A percentile compares a stretch with the other conserved stretches of the same genome.
These are phyloP conservation scores for Suillus luteus DNA, from an alignment of 768 basidiomycete genomes.

Conservation along the genomic window DNA sequence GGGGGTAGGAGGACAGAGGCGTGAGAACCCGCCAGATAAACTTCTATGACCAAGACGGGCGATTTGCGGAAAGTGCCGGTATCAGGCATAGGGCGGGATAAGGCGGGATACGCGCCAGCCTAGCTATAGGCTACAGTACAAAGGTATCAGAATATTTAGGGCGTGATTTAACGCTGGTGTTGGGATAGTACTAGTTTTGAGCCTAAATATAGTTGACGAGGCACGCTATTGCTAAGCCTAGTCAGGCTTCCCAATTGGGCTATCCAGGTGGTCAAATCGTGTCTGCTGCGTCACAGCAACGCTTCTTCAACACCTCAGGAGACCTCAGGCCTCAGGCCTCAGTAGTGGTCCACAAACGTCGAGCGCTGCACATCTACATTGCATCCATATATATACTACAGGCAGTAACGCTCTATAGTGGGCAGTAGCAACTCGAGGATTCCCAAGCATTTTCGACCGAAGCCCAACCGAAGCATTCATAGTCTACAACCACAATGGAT, in stretches of 20 bases:
- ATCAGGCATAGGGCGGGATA: neutral
- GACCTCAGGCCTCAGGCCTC: too few species aligned
- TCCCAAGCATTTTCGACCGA: neutral
- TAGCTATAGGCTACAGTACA: slow-evolving; percentile 1
- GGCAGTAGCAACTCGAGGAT: neutral
- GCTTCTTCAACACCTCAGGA: too few species aligned
- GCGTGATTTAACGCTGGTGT: too few species aligned
- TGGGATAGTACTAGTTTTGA: neutral
- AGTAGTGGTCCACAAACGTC: too few species aligned
- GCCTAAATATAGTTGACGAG: neutral
- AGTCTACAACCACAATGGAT: slow-evolving; percentile 28
- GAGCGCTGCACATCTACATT: too few species aligned
- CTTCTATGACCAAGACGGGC: neutral
- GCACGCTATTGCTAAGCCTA: neutral
- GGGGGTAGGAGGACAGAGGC: neutral
- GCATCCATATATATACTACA: too few species aligned
- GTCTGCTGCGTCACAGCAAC: too few species aligned
- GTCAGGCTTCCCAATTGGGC: neutral
- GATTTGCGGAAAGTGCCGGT: neutral
- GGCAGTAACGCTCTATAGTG: too few species aligned
- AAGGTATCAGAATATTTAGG: too few species aligned
- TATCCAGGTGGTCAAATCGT: neutral
- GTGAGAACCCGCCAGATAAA: neutral
- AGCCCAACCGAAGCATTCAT: neutral
- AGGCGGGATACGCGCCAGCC: neutral